Percentiles rank a stretch among this genome's conserved stretches.
These are phyloP conservation scores for Osmozyma mogii DNA, from an alignment of 805 yeast species.

Conservation along the genomic window DNA sequence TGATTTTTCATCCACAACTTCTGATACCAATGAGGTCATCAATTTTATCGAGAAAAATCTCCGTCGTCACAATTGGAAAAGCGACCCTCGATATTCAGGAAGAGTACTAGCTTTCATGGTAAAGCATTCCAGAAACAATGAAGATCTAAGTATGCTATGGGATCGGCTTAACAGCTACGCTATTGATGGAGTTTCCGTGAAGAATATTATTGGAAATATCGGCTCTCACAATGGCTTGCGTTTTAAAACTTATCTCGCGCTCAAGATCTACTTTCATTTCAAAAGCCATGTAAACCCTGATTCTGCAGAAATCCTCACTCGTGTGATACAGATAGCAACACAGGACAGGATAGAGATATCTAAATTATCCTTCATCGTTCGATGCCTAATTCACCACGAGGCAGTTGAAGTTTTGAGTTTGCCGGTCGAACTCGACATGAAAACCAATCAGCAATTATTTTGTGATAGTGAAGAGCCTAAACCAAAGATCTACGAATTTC, in stretches of 20 bases:
- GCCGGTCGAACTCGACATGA: constrained; percentile 4
- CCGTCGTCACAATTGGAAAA: constrained; percentile 20
- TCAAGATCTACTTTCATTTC: not conserved
- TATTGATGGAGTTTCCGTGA: too few species aligned
- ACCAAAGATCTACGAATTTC: not conserved
- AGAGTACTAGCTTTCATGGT: too few species aligned
- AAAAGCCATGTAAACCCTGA: not conserved
- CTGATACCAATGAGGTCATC: constrained; percentile 18
- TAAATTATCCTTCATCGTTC: constrained; percentile 3
- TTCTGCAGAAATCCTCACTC: constrained; percentile 9
- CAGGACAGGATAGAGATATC: constrained; percentile 2
- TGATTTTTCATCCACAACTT: constrained; percentile 27
- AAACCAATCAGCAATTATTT: not conserved
- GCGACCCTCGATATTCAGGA: constrained; percentile 19
- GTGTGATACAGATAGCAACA: constrained; percentile 4
- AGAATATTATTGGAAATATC: too few species aligned
- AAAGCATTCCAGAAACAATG: too few species aligned
- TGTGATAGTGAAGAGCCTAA: not conserved
- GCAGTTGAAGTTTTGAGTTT: constrained; percentile 6
- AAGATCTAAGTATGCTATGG: too few species aligned
- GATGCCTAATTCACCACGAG: constrained; percentile 10
- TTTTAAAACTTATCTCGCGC: constrained; percentile 1
- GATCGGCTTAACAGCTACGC: too few species aligned
- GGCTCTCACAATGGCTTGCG: too few species aligned
- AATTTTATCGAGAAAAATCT: constrained; percentile 29